Evolutionary conservation across 257 asterid species (phyloP).

Genomic region (Osmanthus fragrans): DNA sequence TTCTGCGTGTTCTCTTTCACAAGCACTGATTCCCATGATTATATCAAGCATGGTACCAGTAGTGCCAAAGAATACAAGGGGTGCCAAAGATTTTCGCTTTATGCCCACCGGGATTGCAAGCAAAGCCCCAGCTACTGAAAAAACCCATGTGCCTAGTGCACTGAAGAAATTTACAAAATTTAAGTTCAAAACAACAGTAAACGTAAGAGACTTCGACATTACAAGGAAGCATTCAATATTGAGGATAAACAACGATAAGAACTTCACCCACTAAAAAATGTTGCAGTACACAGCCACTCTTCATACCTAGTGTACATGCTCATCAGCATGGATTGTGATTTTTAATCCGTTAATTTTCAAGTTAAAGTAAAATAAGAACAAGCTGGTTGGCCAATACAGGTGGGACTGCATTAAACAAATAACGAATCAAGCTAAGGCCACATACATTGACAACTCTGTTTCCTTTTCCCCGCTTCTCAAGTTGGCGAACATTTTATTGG

Average conservation of each 20-base stretch:
- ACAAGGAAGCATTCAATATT: neutral
- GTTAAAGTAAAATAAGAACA: neutral
- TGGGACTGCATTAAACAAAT: neutral
- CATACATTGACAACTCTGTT: neutral
- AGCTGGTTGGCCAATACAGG: neutral
- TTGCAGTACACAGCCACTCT: neutral
- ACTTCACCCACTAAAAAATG: neutral
- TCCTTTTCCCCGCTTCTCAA: no score
- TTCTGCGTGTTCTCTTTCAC: constrained; percentile 95
- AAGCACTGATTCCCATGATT: constrained; percentile 84
- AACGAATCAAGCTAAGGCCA: neutral
- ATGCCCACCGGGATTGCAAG: constrained; percentile 94
- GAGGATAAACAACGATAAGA: neutral
- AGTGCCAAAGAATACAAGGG: constrained; percentile 94
- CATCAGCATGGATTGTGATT: neutral
- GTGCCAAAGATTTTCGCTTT: constrained; percentile 77
- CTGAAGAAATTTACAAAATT: constrained; percentile 34
- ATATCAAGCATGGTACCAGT: constrained; percentile 97
- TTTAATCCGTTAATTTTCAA: no score
- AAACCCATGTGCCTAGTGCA: constrained; percentile 95
- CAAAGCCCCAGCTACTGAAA: constrained; percentile 90
- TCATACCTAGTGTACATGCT: neutral
- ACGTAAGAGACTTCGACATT: neutral
- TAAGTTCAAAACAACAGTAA: neutral
- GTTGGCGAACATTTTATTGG: neutral